Evolutionary conservation across 306 rosid genomes (phyloP), one percentile per base, ranked within the genome.

Genomic region (Datisca glomerata): DNA sequence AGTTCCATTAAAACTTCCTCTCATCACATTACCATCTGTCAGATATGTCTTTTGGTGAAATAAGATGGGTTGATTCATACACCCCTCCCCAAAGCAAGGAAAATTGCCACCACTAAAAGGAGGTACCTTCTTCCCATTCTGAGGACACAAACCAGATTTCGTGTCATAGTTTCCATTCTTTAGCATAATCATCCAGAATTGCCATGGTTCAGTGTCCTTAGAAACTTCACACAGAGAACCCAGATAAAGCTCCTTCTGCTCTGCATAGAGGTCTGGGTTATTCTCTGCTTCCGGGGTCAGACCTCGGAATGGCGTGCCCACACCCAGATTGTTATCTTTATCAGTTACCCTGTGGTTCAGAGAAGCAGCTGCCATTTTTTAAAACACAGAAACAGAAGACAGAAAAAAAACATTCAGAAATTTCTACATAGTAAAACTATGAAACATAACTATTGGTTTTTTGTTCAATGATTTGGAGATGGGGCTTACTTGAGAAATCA

Each of bases 121-220:
- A 0, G 69, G 57, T 0, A 46, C 72, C 59, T 51, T 71, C 49
- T 76, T 66, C 38, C 86, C 95, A 29, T 76, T 57, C 23, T 59
- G 14, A 24, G 93, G 95, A 47, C 93, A 79, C 42, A 76, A 37
- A 12, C 70, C 76, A 15, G 87, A 68, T 41, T 6, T 15, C 15
- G 77, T 65, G 67, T 85, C 95, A 27, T 50, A 80, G 47, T 76
- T 81, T 8, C 82, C 82, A 48, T 69, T 76, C 50, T 67, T 83
- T n/a, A 83, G 60, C 86, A 81, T 76, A 40, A 81, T 52, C 94
- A 78, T 83, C 94, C 94, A 83, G 44, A 83, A 83, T 20, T 83
- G 94, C 94, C 94, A 83, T 7, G 85, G 79, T 11, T 16, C 64
- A 47, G 79, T 77, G 10, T 48, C 23, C 51, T 79, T 85, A 12